These are phyloP conservation scores for Aspergillus sp. DNA, from an alignment of 2,329 filamentous ascomycete genomes.

Conservation along the genomic window DNA sequence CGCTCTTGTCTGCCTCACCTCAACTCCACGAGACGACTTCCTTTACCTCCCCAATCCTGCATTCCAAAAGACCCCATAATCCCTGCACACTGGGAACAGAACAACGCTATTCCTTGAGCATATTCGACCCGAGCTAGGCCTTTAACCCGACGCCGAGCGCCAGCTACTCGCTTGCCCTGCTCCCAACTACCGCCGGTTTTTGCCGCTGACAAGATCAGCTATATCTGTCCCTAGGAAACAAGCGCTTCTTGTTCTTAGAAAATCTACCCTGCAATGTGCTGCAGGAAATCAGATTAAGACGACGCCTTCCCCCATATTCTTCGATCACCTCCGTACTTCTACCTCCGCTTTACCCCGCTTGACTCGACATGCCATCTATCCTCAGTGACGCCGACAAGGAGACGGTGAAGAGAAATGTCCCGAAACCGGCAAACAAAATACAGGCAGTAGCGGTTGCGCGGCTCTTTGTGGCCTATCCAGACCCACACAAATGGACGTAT, in stretches of 20 bases:
- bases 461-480: constrained; percentile 89
- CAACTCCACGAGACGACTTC: constrained; percentile 12
- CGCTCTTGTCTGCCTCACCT: not conserved
- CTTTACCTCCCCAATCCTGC: not conserved
- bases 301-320: not conserved
- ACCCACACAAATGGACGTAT: constrained; percentile 84
- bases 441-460: constrained; percentile 90
- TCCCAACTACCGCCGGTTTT: constrained; percentile 2
- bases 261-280: constrained; percentile 20
- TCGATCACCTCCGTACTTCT: constrained; percentile 5
- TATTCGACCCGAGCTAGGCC: not conserved
- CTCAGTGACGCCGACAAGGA: constrained; percentile 93
- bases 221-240: constrained; percentile 16
- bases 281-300: constrained; percentile 8
- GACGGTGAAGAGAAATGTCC: constrained; percentile 90
- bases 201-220: constrained; percentile 10
- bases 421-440: constrained; percentile 95
- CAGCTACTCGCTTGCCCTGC: not conserved
- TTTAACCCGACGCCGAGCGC: not conserved
- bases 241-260: constrained; percentile 8
- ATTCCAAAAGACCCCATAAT: not conserved
- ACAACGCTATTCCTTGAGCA: not conserved
- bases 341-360: constrained; percentile 5
- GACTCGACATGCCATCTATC: constrained; percentile 58
- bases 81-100: not conserved